Base-by-base conservation (phyloP, 768 basidiomycete genomes). In the Mycena venus region DNA sequence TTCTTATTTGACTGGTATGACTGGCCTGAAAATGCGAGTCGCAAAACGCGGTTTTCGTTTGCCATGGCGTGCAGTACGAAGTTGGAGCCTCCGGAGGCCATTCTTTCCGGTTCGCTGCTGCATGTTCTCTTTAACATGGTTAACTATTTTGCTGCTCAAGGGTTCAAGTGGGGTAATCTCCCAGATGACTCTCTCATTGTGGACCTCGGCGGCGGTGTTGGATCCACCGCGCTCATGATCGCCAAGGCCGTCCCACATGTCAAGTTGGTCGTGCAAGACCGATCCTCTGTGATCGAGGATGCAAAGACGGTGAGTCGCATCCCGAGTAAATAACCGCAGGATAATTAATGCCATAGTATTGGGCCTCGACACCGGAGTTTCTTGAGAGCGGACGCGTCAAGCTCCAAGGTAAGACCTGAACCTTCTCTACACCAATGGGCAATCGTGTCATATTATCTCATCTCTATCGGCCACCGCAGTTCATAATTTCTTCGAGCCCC, bases 351-450 rank as follows among this genome's bases (percentile, higher is more conserved):
- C 21, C 3, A 21, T 27, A 75, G 74, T 68, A 71, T 36, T 75
- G 74, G 69, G 38, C 42, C 2, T 23, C 77, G 4, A 68, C 75
- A 11, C 82, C 81, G 0, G 68, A 76, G 15, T 75, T 79, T 0
- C 56, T 81, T 14, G 65, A 69, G 2, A 62, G 51, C 21, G 78
- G 80, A 8, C 74, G 76, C 12, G 81, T 82, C 11, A 67, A 61
- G 49, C 68, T 82, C n/a, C 67, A 79, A 75, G 75, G 81, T 80
- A 21, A n/a, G n/a, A n/a, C 31, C 44, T 12, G 14, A 12, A 53
- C 40, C 11, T 27, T 25, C 29, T 12, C 3, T 9, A 34, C 3
- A 32, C 12, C 3, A 6, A 15, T 29, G 10, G 44, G 19, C 38
- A n/a, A 17, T 6, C 1, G 9, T 21, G 19, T 40, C 42, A 11